Conservation (phyloP, 768 basidiomycete species). For the Boletus rubroflammeus region DNA sequence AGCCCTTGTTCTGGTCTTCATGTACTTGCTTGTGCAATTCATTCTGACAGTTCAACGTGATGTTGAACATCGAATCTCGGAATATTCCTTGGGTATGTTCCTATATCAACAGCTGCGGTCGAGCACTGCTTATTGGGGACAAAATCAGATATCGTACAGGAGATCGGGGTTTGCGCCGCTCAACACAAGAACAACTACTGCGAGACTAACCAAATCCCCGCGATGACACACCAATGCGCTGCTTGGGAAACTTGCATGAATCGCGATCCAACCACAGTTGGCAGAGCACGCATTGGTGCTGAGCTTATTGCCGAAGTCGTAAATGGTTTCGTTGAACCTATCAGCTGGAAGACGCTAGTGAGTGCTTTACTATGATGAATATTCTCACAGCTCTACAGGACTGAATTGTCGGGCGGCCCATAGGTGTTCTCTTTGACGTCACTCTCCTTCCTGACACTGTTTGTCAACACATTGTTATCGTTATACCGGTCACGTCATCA, state of each 20-base stretch:
- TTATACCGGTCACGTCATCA: constrained; percentile 70
- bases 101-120: constrained; percentile 9
- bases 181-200: constrained; percentile 84
- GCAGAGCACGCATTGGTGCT: constrained; percentile 85
- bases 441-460: constrained; percentile 70
- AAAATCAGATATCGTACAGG: constrained; percentile 78
- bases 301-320: constrained; percentile 96
- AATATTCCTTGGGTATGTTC: constrained; percentile 77
- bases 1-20: constrained; percentile 73
- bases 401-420: constrained; percentile 13
- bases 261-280: constrained; percentile 85
- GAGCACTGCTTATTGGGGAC: constrained; percentile 19
- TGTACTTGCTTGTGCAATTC: constrained; percentile 84
- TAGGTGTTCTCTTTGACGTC: constrained; percentile 76
- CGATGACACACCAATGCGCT: constrained; percentile 81
- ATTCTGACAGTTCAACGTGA: constrained; percentile 88
- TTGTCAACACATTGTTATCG: constrained; percentile 76
- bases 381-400: constrained; percentile 14
- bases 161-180: constrained; percentile 82
- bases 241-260: constrained; percentile 96
- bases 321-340: constrained; percentile 94
- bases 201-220: constrained; percentile 70
- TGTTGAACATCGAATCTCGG: constrained; percentile 80
- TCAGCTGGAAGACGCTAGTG: constrained; percentile 96
- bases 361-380: constrained; percentile 30